phyloP scores from a whole-genome alignment of 2,329 filamentous ascomycete species.

The Fusarium sp. region DNA sequence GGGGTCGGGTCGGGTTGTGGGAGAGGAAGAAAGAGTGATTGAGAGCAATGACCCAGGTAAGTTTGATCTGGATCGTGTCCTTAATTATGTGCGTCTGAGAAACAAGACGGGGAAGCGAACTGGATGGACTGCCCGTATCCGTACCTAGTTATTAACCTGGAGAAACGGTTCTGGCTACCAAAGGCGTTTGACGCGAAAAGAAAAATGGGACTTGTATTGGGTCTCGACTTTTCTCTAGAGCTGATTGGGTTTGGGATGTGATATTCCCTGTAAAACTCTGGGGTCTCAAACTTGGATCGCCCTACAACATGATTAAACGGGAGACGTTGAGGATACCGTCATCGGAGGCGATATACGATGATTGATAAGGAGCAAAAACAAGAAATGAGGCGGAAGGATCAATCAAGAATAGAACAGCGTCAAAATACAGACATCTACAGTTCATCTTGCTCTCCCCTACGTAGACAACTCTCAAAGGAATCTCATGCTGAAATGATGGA shows the following conservation, averaged over 20 bases:
- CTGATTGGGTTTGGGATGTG: slow-evolving; percentile 30
- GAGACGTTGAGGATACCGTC: slow-evolving; percentile 23
- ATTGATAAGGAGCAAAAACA: slow-evolving; percentile 31
- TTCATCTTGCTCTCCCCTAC: neutral
- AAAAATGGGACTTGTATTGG: slow-evolving; percentile 35
- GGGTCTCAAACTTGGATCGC: slow-evolving; percentile 37
- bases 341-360: slow-evolving; percentile 34
- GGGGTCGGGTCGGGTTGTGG: slow-evolving; percentile 35
- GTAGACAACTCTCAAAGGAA: slow-evolving; percentile 2
- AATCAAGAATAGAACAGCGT: neutral
- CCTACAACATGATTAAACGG: slow-evolving; percentile 23
- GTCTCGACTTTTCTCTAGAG: slow-evolving; percentile 6
- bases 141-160: slow-evolving; percentile 22
- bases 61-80: neutral
- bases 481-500: neutral
- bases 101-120: slow-evolving; percentile 21
- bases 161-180: slow-evolving; percentile 42
- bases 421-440: slow-evolving; percentile 1
- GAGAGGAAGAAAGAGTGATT: slow-evolving; percentile 13
- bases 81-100: slow-evolving; percentile 15
- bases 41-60: slow-evolving; percentile 12
- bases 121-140: slow-evolving; percentile 1
- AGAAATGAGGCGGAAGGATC: slow-evolving; percentile 3
- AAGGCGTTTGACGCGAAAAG: slow-evolving; percentile 43
- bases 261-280: slow-evolving; percentile 41